phyloP scores from a whole-genome alignment of 495 filamentous ascomycete species.

The Lasiosphaeriaceae sp. region DNA sequence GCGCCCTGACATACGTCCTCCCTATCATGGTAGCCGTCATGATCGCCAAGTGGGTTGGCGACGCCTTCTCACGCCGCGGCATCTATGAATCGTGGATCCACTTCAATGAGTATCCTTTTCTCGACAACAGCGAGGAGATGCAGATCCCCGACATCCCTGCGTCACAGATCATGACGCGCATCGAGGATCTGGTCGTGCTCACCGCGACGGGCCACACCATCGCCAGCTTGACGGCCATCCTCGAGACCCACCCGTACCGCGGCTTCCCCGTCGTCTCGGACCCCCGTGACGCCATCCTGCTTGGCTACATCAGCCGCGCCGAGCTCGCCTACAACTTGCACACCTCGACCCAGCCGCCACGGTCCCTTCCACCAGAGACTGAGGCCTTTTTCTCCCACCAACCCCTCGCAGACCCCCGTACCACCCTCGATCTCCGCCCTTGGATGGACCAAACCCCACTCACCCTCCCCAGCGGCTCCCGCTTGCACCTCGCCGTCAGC shows the following conservation, averaged over 20 bases:
- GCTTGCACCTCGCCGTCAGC: conserved; percentile 73
- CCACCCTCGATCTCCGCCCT: conserved; percentile 79
- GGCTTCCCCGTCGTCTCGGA: conserved; percentile 90
- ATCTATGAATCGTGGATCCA: conserved; percentile 99
- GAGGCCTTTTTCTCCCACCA: conserved; percentile 83
- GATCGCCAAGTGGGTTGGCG: conserved; percentile 97
- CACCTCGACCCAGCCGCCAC: conserved; percentile 48
- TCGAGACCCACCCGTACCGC: conserved; percentile 71
- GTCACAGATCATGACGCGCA: conserved; percentile 81
- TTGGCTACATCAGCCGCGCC: conserved; percentile 91
- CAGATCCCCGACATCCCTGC: conserved; percentile 79
- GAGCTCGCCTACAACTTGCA: conserved; percentile 81
- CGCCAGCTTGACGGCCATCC: conserved; percentile 61
- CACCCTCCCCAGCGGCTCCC: conserved; percentile 71
- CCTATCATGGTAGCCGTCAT: conserved; percentile 99
- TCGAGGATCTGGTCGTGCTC: conserved; percentile 85
- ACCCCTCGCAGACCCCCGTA: conserved; percentile 70
- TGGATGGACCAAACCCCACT: conserved; percentile 99
- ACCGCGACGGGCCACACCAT: conserved; percentile 87
- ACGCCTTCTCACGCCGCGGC: conserved; percentile 88
- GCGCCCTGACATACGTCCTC: conserved; percentile 91
- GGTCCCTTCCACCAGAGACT: conserved; percentile 61
- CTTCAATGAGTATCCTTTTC: conserved; percentile 91
- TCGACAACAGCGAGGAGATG: conserved; percentile 88
- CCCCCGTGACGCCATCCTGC: conserved; percentile 64